A percentile compares a stretch with the other conserved stretches of the same genome.
These are phyloP conservation scores for Suillus bovinus DNA, from an alignment of 768 basidiomycete genomes.

Conservation along the genomic window DNA sequence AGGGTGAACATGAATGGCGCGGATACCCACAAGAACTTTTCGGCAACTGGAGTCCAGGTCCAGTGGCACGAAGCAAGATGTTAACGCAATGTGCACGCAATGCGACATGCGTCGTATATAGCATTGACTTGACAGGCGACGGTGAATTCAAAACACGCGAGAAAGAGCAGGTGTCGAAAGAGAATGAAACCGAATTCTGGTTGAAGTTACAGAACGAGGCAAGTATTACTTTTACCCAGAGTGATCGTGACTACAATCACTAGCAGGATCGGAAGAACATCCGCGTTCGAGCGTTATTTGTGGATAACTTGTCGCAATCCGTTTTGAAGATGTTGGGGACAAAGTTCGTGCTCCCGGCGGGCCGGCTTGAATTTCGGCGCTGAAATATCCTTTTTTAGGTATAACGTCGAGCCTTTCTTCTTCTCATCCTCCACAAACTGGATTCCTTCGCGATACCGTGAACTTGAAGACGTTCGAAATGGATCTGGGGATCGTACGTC, in stretches of 20 bases:
- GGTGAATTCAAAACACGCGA: conserved; percentile 17
- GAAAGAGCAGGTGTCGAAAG: neutral
- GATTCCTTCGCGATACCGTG: conserved; percentile 61
- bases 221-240: too few relatives aligned
- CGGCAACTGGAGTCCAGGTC: conserved; percentile 54
- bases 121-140: neutral
- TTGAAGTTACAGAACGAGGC: conserved; percentile 26
- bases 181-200: conserved; percentile 23
- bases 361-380: neutral
- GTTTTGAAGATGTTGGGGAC: conserved; percentile 38
- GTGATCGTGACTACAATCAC: too few relatives aligned
- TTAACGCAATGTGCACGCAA: neutral
- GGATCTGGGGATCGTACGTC: neutral
- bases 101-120: neutral
- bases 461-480: conserved; percentile 35
- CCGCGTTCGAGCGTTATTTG: conserved; percentile 12
- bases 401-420: conserved; percentile 38
- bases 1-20: conserved; percentile 25
- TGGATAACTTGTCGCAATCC: conserved; percentile 5
- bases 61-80: conserved; percentile 40
- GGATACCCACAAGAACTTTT: conserved; percentile 53
- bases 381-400: conserved; percentile 22
- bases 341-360: conserved; percentile 21
- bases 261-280: conserved; percentile 37
- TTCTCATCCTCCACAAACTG: conserved; percentile 46